These are phyloP conservation scores for Nicotiana obtusifolia DNA, from an alignment of 257 asterid genomes.

Conservation along the genomic window DNA sequence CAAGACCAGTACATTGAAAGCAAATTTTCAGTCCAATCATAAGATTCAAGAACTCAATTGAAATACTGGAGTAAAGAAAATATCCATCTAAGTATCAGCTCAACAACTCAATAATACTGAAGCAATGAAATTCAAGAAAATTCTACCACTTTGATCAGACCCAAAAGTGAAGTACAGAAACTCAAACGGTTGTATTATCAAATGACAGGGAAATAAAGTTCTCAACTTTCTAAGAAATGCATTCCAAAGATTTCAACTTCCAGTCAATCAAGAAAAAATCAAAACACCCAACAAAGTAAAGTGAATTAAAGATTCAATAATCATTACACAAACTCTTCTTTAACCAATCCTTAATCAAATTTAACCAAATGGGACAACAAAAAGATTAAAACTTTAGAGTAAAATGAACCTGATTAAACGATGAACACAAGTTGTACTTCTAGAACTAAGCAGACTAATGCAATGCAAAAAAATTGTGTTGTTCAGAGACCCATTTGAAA, in stretches of 20 bases:
- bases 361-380: not conserved
- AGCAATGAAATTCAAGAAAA: not conserved
- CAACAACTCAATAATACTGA: not conserved
- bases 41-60: not conserved
- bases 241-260: not conserved
- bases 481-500: conserved; percentile 28
- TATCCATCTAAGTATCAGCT: not conserved
- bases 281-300: not conserved
- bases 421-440: conserved; percentile 7
- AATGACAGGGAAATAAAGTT: not conserved
- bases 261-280: not conserved
- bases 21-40: not conserved
- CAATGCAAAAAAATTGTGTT: conserved; percentile 17
- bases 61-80: not conserved
- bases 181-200: not conserved
- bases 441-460: not conserved
- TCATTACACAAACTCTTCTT: not conserved
- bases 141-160: not conserved
- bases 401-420: conserved; percentile 46
- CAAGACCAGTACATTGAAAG: not conserved
- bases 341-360: not conserved
- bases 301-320: not conserved
- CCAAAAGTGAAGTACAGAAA: not conserved
- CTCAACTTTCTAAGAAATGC: not conserved
- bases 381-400: not conserved